These are phyloP conservation scores for Fomitopsis pulvina DNA, from an alignment of 768 basidiomycete genomes.

Conservation along the genomic window DNA sequence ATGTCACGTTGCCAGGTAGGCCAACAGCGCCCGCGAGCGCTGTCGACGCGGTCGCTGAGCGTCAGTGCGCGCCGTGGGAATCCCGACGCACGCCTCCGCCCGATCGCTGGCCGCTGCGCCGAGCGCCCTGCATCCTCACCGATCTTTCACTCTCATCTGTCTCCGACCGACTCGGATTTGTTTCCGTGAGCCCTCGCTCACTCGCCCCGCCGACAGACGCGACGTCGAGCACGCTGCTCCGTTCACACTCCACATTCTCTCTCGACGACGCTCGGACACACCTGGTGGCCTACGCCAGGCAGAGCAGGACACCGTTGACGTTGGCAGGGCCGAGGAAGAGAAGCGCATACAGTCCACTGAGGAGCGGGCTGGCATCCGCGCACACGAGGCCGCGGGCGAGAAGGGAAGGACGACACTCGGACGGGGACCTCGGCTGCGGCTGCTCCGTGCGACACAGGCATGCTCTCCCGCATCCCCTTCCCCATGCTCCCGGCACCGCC, in stretches of 20 bases:
- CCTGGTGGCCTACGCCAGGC: too few species aligned
- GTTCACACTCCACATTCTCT: neutral
- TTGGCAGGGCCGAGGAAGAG: too few species aligned
- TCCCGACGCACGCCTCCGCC: neutral
- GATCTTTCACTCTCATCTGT: neutral
- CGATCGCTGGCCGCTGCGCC: neutral
- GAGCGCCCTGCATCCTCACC: neutral
- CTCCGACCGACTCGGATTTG: neutral
- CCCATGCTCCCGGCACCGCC: slow-evolving; percentile 61
- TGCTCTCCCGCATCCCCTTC: slow-evolving; percentile 31
- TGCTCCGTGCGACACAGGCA: slow-evolving; percentile 7
- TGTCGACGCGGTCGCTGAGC: neutral
- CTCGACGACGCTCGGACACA: too few species aligned
- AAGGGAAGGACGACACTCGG: too few species aligned
- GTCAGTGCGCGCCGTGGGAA: neutral
- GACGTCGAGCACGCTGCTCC: neutral
- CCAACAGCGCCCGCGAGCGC: neutral
- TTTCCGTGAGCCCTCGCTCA: neutral
- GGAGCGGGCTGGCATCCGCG: too few species aligned
- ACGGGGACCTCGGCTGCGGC: neutral
- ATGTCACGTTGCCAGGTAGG: neutral
- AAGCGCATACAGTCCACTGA: too few species aligned
- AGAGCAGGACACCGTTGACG: too few species aligned
- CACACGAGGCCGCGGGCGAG: too few species aligned
- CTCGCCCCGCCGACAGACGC: neutral